Conservation (phyloP, 1,284 basidiomycete genomes). For the Cystobasidium pallidum region DNA sequence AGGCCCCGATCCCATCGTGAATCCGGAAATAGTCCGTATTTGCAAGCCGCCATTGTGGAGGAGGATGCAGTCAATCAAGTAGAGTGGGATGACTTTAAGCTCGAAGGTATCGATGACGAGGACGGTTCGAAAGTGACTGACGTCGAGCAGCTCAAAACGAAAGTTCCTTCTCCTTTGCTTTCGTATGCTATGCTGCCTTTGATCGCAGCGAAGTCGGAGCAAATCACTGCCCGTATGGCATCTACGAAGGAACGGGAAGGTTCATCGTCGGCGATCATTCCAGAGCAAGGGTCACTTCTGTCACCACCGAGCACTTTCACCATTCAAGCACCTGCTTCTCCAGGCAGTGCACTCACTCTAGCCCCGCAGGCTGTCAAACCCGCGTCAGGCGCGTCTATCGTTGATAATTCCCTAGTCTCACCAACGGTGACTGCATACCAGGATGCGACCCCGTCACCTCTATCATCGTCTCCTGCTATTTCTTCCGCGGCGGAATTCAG, state of each 20-base stretch:
- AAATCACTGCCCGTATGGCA: not conserved
- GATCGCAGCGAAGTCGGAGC: slow-evolving; percentile 20
- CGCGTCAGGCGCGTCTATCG: not conserved
- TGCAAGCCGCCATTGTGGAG: not conserved
- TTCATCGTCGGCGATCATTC: not conserved
- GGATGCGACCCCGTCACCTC: slow-evolving; percentile 5
- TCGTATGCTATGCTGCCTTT: slow-evolving; percentile 28
- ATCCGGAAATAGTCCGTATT: not conserved
- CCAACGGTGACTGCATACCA: not conserved
- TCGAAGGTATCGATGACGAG: slow-evolving; percentile 42
- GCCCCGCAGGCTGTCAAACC: not conserved
- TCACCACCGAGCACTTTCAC: not conserved
- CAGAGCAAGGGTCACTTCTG: not conserved
- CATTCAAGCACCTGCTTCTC: not conserved
- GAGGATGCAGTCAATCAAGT: slow-evolving; percentile 13
- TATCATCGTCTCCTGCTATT: slow-evolving; percentile 25
- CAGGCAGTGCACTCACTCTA: not conserved
- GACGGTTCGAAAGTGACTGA: not conserved
- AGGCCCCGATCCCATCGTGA: not conserved
- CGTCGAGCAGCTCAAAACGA: not conserved
- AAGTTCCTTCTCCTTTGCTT: slow-evolving; percentile 11
- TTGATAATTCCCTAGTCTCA: not conserved
- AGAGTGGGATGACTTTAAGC: slow-evolving; percentile 41
- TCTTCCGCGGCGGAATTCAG: slow-evolving; percentile 21
- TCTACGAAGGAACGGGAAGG: not conserved